phyloP scores from a whole-genome alignment of 176 grass and related monocot genomes.

The Oryza nivara region DNA sequence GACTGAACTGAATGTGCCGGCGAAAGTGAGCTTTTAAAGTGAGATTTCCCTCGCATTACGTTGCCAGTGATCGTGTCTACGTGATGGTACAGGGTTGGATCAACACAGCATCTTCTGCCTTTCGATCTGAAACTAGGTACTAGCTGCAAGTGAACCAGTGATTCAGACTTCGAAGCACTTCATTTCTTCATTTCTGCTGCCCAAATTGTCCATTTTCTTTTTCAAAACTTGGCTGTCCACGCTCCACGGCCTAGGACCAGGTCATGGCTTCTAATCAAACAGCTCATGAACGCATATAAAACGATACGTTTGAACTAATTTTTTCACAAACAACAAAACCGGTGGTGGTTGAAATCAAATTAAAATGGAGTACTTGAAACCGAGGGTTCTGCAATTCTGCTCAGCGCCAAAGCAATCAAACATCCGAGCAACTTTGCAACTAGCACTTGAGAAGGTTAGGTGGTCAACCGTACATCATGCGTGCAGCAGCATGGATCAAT shows the following conservation, averaged over 20 bases:
- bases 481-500: slow-evolving; percentile 20
- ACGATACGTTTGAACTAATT: background rate
- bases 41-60: background rate
- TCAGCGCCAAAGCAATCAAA: background rate
- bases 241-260: background rate
- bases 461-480: background rate
- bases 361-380: background rate
- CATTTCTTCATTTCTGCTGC: background rate
- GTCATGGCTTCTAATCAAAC: background rate
- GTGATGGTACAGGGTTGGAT: background rate
- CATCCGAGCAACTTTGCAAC: background rate
- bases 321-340: background rate
- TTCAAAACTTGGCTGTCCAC: background rate
- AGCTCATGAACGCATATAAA: background rate
- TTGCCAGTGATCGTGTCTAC: background rate
- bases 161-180: background rate
- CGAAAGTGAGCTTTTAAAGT: slow-evolving; percentile 7
- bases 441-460: background rate
- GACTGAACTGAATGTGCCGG: background rate
- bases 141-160: background rate
- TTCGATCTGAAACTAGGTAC: background rate
- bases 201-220: background rate
- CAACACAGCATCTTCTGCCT: background rate
- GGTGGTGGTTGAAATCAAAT: background rate
- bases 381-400: background rate